Conservation (phyloP, 192 early-diverging fungal genomes). For the Thamnidium elegans region DNA sequence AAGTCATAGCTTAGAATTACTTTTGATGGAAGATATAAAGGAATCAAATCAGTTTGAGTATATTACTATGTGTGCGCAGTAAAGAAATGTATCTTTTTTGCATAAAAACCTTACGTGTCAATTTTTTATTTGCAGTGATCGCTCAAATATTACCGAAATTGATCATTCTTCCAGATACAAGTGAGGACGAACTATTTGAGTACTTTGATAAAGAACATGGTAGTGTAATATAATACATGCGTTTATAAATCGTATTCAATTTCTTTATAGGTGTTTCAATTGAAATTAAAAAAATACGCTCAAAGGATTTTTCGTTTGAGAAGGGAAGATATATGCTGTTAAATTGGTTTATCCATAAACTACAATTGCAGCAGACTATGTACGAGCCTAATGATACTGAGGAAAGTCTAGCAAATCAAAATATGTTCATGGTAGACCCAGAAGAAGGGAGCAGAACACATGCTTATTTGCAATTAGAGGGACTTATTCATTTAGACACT, state of each 20-base stretch:
- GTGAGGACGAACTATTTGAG: not conserved
- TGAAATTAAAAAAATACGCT: conserved; percentile 3
- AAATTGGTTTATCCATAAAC: conserved; percentile 4
- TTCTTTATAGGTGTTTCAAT: not conserved
- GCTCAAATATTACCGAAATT: conserved; percentile 1
- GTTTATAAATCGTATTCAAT: too few species aligned
- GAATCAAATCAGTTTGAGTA: conserved; percentile 2
- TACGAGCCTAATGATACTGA: not conserved
- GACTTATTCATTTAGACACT: not conserved
- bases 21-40: conserved; percentile 3
- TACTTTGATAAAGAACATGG: not conserved
- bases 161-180: not conserved
- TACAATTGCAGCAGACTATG: not conserved
- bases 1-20: not conserved
- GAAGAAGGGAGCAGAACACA: conserved; percentile 8
- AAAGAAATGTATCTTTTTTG: not conserved
- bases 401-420: not conserved
- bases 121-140: not conserved
- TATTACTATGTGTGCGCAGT: not conserved
- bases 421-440: not conserved
- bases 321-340: conserved; percentile 7
- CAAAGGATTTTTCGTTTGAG: conserved; percentile 4
- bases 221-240: not conserved
- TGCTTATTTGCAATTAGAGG: conserved; percentile 1
- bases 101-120: too few species aligned